Base-by-base conservation (phyloP, 495 filamentous ascomycete genomes). In the Aspergillus bridgeri region DNA sequence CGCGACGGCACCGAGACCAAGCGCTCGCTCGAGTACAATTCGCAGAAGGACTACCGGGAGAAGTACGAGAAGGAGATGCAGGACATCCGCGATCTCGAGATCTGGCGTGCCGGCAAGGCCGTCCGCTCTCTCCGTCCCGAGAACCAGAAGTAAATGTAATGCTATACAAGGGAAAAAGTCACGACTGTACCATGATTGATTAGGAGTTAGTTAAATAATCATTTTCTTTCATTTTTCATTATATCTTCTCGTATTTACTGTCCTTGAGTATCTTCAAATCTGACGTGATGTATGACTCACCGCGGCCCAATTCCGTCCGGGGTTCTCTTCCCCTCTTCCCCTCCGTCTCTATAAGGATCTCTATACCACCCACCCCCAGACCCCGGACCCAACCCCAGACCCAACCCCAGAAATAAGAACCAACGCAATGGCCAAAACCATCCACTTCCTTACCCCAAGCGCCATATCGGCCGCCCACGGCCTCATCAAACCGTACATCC, bases 71-170 rank as follows among this genome's bases (percentile, higher is more conserved):
- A 87, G 70, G 94, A 98, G 86, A 86, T 98, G 84, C 77, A 94
- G 77, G 92, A 97, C 79, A 97, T 98, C 79, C 86, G 91, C 64
- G 83, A 90, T 66, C 79, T 98, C 73, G 94, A 98, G 84, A 98
- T 98, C 84, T 98, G 94, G 94, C 86, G 89, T 64, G 94, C 95
- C 57, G 94, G 94, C 72, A 98, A 97, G 88, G 89, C 95, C 63
- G 94, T 98, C 60, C 86, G 86, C 62, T 83, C 85, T 70, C 89
- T 96, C 71, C 89, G 91, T 64, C 92, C 92, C 64, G 92, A 96
- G 82, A 96, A 96, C 84, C 86, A 89, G 78, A 87, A 89, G 77
- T 92, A 90, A 81, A 70, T 70, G 57, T 70, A 65, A 62, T 48
- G 54, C 69, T 65, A 69, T 65, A 68, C 69, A 66, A 60, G 53